Evolutionary conservation across 331 rosid genomes (phyloP).

Genomic region (Quercus lobata): DNA sequence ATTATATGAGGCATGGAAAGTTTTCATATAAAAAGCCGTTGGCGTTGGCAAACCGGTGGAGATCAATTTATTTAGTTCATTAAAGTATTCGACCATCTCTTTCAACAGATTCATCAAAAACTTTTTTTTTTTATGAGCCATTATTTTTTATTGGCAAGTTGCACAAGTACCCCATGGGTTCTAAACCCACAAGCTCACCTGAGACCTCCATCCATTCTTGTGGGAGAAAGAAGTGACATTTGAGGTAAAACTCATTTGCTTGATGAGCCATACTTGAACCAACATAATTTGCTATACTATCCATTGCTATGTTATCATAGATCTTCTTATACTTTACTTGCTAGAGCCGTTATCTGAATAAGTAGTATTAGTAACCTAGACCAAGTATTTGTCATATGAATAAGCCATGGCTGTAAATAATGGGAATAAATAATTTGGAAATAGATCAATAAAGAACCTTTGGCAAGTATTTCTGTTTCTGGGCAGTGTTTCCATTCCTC

Average conservation of each 20-base stretch:
- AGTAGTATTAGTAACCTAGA: not conserved
- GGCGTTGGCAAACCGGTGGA: not conserved
- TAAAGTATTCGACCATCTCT: not conserved
- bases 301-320: not conserved
- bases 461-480: conserved; percentile 83
- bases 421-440: conserved; percentile 10
- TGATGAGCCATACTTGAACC: not conserved
- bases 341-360: not conserved
- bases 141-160: not conserved
- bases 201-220: too few species aligned
- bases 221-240: too few species aligned
- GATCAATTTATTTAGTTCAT: not conserved
- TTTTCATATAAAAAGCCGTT: not conserved
- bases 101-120: not conserved
- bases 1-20: not conserved
- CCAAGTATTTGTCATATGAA: not conserved
- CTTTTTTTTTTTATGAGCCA: not conserved
- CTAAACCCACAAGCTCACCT: too few species aligned
- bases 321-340: not conserved
- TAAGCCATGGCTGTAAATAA: conserved; percentile 11
- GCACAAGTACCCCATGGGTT: too few species aligned
- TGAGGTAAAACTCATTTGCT: too few species aligned
- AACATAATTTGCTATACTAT: not conserved
- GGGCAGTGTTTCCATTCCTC: conserved; percentile 78
- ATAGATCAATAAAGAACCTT: conserved; percentile 51